Conservation (phyloP, 148 eudicot genomes). For the Cornus controversa region DNA sequence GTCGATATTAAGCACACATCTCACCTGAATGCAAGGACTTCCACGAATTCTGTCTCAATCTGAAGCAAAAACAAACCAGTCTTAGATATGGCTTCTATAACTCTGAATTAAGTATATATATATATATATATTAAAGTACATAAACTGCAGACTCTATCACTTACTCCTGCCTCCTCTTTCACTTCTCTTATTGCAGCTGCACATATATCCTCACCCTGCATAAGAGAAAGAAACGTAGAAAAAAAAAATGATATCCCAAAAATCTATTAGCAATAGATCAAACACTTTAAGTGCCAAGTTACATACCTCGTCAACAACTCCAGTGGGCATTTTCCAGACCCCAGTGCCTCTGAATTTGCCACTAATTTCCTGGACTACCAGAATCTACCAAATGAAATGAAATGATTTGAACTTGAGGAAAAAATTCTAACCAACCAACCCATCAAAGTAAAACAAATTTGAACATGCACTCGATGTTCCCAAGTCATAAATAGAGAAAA, state of each 20-base stretch:
- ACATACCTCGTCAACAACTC: slow-evolving; percentile 58
- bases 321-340: slow-evolving; percentile 67
- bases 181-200: slow-evolving; percentile 65
- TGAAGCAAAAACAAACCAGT: slow-evolving; percentile 24
- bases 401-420: slow-evolving; percentile 8
- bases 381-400: slow-evolving; percentile 30
- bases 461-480: background rate
- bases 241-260: background rate
- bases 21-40: slow-evolving; percentile 75
- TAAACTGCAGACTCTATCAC: slow-evolving; percentile 6
- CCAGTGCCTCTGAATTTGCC: slow-evolving; percentile 40
- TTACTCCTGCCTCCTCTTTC: slow-evolving; percentile 77
- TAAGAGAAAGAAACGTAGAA: background rate
- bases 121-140: background rate
- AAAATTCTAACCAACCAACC: background rate
- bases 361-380: slow-evolving; percentile 51
- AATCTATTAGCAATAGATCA: background rate
- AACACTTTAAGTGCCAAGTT: background rate
- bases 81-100: slow-evolving; percentile 2
- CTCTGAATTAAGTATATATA: background rate
- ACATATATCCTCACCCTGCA: slow-evolving; percentile 66
- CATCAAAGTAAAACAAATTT: background rate
- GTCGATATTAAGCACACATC: background rate
- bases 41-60: slow-evolving; percentile 63
- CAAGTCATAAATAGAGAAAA: background rate